Conservation (phyloP, 2,329 filamentous ascomycete genomes). For the Amesomyces nigricolor region DNA sequence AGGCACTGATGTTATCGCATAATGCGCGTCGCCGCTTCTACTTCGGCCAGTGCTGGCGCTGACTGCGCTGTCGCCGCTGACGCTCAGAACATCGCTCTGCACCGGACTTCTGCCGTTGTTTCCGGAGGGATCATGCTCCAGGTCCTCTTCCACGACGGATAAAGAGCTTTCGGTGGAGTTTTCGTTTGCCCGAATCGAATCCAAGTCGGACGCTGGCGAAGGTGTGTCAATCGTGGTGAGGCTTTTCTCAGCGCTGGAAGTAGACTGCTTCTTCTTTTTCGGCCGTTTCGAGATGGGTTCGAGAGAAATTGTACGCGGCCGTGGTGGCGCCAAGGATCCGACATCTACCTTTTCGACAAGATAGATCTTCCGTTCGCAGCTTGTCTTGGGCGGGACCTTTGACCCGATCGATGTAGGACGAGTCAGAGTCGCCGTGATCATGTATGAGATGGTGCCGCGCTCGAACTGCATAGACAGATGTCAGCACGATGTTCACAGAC, state of each 20-base stretch:
- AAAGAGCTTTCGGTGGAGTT: constrained; percentile 39
- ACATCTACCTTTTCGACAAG: constrained; percentile 82
- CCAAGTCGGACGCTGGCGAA: constrained; percentile 34
- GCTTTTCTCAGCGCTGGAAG: constrained; percentile 39
- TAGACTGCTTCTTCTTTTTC: constrained; percentile 54
- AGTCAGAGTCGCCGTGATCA: constrained; percentile 84
- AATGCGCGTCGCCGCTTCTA: constrained; percentile 39
- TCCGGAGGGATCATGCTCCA: constrained; percentile 32
- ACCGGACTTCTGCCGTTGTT: constrained; percentile 40
- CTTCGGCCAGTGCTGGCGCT: constrained; percentile 62
- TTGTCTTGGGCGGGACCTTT: constrained; percentile 58
- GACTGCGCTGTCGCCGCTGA: constrained; percentile 63
- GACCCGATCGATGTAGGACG: constrained; percentile 69
- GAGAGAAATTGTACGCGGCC: constrained; percentile 75
- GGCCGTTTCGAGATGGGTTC: constrained; percentile 74
- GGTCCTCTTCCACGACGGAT: constrained; percentile 35
- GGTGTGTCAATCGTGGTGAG: constrained; percentile 34
- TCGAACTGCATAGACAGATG: constrained; percentile 65
- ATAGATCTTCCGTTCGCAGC: constrained; percentile 74
- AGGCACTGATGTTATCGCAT: constrained; percentile 40
- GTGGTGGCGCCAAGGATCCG: constrained; percentile 65
- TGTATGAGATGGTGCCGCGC: constrained; percentile 85
- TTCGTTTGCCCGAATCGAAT: constrained; percentile 34
- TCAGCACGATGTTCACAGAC: background rate
- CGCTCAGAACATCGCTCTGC: constrained; percentile 55